phyloP scores from a whole-genome alignment of 1,284 basidiomycete genomes.

The Leccinum subrobustum region DNA sequence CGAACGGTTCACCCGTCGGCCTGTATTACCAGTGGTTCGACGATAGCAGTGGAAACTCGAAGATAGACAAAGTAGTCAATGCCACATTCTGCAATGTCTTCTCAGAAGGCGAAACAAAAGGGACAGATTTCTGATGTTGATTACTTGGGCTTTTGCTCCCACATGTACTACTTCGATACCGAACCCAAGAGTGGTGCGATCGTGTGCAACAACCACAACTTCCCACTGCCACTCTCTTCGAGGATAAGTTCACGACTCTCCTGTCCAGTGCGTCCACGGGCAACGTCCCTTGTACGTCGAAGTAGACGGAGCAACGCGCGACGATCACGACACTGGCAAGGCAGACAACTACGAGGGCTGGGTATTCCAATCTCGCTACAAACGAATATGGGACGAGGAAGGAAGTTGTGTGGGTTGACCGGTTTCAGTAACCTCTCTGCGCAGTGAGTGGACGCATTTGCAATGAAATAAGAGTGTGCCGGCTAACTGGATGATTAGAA shows the following conservation, averaged over 20 bases:
- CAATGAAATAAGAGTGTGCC: no score
- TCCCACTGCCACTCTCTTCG: neutral
- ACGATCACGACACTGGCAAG: neutral
- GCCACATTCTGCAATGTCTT: neutral
- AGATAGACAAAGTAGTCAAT: neutral
- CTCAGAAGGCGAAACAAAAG: no score
- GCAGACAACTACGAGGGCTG: neutral
- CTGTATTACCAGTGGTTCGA: neutral
- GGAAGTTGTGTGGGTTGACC: neutral
- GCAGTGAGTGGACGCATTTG: neutral
- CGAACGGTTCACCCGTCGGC: neutral
- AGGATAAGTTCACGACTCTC: neutral
- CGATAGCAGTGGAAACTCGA: neutral
- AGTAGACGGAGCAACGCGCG: no score
- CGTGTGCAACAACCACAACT: neutral
- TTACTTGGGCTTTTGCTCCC: no score
- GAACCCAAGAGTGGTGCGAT: neutral
- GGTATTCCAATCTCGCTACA: neutral
- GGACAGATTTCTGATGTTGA: no score
- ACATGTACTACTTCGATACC: neutral
- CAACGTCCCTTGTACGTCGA: neutral
- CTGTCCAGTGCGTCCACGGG: neutral
- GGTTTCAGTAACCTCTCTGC: neutral
- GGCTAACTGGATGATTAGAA: neutral
- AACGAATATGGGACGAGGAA: neutral